These are phyloP conservation scores for Lolium rigidum DNA, from an alignment of 176 grass and related monocot species.

Conservation along the genomic window DNA sequence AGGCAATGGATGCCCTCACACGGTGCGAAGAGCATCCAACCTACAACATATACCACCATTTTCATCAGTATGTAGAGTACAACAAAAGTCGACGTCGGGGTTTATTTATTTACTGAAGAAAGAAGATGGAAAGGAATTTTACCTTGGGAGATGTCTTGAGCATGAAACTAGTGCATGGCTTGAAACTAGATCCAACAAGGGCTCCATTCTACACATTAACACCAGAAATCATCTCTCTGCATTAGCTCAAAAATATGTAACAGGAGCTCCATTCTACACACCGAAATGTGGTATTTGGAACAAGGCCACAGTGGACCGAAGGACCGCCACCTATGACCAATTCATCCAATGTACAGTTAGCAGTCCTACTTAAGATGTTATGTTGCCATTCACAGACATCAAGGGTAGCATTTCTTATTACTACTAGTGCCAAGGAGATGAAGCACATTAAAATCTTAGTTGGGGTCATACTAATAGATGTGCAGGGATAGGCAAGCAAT, in stretches of 20 bases:
- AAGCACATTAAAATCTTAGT: no score
- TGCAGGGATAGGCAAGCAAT: no score
- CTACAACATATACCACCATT: not conserved
- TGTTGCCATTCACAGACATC: not conserved
- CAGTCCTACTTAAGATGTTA: not conserved
- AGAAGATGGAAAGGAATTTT: not conserved
- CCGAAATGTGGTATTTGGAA: not conserved
- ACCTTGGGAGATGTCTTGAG: conserved; percentile 31
- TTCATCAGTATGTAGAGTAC: not conserved
- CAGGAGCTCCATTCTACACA: no score
- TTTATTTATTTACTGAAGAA: not conserved
- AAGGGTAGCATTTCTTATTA: no score
- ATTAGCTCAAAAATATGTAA: not conserved
- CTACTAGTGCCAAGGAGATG: no score
- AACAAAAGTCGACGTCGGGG: not conserved
- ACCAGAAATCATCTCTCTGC: not conserved
- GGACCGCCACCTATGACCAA: not conserved
- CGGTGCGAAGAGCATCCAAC: conserved; percentile 1
- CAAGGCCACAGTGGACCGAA: not conserved
- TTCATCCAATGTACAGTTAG: not conserved
- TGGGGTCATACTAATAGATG: no score
- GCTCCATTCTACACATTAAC: conserved; percentile 37
- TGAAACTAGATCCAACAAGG: conserved; percentile 29
- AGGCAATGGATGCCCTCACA: conserved; percentile 57
- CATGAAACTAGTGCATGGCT: not conserved